Percentiles rank a stretch among this genome's conserved stretches.
These are phyloP conservation scores for Stylosanthes scabra DNA, from an alignment of 331 rosid genomes.

Conservation along the genomic window DNA sequence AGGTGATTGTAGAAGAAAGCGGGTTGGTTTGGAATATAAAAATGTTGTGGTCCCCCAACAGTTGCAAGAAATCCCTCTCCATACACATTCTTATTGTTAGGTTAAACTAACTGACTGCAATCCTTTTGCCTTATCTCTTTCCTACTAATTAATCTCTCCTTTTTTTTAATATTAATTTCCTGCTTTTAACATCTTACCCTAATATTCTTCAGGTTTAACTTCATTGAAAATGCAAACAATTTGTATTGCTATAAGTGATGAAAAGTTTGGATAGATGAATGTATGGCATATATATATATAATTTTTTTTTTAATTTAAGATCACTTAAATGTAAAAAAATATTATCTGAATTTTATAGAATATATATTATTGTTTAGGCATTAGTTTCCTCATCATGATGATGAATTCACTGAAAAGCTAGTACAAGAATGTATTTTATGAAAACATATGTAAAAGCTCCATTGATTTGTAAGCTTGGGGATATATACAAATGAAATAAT, in stretches of 20 bases:
- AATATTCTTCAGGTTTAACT: not conserved
- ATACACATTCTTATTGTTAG: slow-evolving; percentile 56
- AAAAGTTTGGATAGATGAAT: not conserved
- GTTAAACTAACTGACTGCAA: slow-evolving; percentile 56
- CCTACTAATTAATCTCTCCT: not conserved
- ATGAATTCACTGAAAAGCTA: not conserved
- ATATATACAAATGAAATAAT: not conserved
- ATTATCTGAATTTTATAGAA: not conserved
- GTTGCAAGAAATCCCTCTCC: slow-evolving; percentile 39
- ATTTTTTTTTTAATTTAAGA: too few relatives aligned
- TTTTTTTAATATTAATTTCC: not conserved
- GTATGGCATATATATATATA: too few relatives aligned
- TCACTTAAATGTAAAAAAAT: too few relatives aligned
- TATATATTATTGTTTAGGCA: not conserved
- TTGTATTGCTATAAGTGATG: not conserved
- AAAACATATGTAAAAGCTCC: not conserved
- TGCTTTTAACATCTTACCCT: not conserved
- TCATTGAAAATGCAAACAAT: not conserved
- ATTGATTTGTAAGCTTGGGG: not conserved
- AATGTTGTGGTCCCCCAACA: slow-evolving; percentile 53
- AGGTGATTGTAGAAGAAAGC: slow-evolving; percentile 39
- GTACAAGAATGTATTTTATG: not conserved
- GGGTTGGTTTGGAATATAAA: slow-evolving; percentile 45
- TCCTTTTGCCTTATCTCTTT: slow-evolving; percentile 16
- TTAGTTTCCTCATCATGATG: not conserved